Base-by-base conservation (phyloP, 148 eudicot species). In the Silene latifolia region DNA sequence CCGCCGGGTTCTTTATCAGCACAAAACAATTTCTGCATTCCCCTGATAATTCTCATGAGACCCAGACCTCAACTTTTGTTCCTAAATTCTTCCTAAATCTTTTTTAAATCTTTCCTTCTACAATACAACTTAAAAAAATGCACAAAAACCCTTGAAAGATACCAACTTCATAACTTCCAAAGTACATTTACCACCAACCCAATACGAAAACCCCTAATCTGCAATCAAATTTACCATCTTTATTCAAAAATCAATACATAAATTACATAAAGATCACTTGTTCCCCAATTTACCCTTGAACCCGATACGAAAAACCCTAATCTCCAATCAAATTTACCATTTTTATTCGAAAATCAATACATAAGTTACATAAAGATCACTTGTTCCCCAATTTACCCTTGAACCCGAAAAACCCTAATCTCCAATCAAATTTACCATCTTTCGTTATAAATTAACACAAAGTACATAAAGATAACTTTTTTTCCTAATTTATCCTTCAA, bases 21-120 rank as follows among this genome's bases (percentile, higher is more conserved):
- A 61, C 76, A 73, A 83, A 82, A 79, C 85, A 72, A 74, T 89
- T 85, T 95, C 94, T 90, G 99, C 99, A 95, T 95, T 89, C 99
- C 99, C 99, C 99, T 89, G 83, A 79, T 81, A 94, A 91, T 89
- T 90, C 92, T 95, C 98, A 92, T 95, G 91, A 95, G 89, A 90
- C 82, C 97, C 83, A 78, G 59, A 81, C 78, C 90, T 75, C 87
- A 83, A 81, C 76, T 71, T 72, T 77, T 76, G 21, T 68, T 58
- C 53, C 75, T 44, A 42, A 29, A 2, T 51, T 51, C 17, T 68
- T 57, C 46, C 29, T 51, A 51, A 20, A 48, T 24, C 5, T 53
- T 11, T 73, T 75, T 58, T 69, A 23, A 47, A 65, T 67, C 14
- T 58, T 74, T 74, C 27, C 54, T 23, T 65, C 77, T 62, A 63